These are phyloP conservation scores for Linnemannia zychae DNA, from an alignment of 192 early-diverging fungal genomes.

Conservation along the genomic window DNA sequence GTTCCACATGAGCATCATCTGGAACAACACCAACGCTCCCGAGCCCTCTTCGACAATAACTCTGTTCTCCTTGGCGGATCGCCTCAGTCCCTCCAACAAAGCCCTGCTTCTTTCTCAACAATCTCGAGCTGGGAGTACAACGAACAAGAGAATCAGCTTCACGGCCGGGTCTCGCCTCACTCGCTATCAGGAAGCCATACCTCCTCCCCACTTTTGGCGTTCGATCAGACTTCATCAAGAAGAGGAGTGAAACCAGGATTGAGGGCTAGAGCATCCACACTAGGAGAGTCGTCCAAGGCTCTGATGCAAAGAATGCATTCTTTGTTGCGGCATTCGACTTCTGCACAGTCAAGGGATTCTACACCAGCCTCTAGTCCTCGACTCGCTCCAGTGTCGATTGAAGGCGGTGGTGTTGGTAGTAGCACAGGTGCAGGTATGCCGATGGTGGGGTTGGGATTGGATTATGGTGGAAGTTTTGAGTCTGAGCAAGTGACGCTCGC, in stretches of 20 bases:
- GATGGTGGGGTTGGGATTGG: constrained; percentile 9
- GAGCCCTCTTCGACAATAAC: constrained; percentile 5
- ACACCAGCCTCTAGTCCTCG: neutral
- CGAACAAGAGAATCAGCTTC: neutral
- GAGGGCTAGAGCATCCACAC: constrained; percentile 13
- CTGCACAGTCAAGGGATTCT: neutral
- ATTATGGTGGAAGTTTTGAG: neutral
- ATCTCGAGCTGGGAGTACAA: neutral
- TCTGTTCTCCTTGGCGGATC: neutral
- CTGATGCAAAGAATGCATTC: constrained; percentile 41
- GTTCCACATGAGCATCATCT: constrained; percentile 39
- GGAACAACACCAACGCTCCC: constrained; percentile 37
- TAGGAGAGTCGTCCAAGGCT: constrained; percentile 43
- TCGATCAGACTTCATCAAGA: neutral
- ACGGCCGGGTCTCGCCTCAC: neutral
- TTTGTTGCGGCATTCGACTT: constrained; percentile 11
- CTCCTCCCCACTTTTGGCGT: neutral
- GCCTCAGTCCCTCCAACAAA: neutral
- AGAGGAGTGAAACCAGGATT: neutral
- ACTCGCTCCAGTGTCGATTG: neutral
- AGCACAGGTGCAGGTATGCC: neutral
- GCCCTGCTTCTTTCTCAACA: neutral
- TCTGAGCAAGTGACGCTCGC: neutral
- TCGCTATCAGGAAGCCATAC: neutral
- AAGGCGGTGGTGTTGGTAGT: neutral